Base-by-base conservation (phyloP, 495 filamentous ascomycete genomes). In the Choiromyces venosus region DNA sequence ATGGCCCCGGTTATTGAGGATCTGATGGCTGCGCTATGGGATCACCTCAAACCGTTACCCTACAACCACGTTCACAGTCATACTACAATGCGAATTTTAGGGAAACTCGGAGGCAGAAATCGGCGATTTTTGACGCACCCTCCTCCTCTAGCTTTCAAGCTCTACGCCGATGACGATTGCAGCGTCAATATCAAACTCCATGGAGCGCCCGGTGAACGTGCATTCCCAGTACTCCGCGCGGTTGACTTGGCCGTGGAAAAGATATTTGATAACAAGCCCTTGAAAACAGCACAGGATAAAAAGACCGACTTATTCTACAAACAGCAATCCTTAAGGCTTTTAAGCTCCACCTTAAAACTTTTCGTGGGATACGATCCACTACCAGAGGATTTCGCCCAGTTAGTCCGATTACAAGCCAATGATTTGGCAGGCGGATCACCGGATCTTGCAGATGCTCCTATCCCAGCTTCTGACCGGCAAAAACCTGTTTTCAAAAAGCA, bases 1-100 rank as follows among this genome's bases (percentile, higher is more conserved):
- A 99, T 99, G 95, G 93, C 93, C 8, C 96, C 96, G 2, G 95
- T 97, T 65, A 97, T 99, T 83, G 95, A 98, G 77, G 96, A 99
- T 75, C 83, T 99, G 69, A 98, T 98, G 94, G 93, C 92, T 61
- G 94, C 93, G 5, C 86, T 99, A 10, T 98, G 94, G 87, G 92
- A 97, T 72, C 96, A 98, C 80, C 86, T 99, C 40, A 91, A 89
- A 74, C 96, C 96, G 4, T 89, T 91, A 69, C 94, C 95, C 0
- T 97, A 98, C 80, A 96, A 91, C 77, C 96, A 99, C 79, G 96
- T 97, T 81, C 93, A 97, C 81, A 90, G 96, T 1, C 96, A 99
- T 80, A 98, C 95, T 0, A 98, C 96, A 0, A 96, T 98, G 88
- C 86, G 96, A n/a, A 99, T 99, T 69, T 86, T 99, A 4, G 96